Evolutionary conservation across 495 filamentous ascomycete genomes (phyloP), one percentile per base, ranked within the genome.

Genomic region (Parathielavia hyrcaniae): DNA sequence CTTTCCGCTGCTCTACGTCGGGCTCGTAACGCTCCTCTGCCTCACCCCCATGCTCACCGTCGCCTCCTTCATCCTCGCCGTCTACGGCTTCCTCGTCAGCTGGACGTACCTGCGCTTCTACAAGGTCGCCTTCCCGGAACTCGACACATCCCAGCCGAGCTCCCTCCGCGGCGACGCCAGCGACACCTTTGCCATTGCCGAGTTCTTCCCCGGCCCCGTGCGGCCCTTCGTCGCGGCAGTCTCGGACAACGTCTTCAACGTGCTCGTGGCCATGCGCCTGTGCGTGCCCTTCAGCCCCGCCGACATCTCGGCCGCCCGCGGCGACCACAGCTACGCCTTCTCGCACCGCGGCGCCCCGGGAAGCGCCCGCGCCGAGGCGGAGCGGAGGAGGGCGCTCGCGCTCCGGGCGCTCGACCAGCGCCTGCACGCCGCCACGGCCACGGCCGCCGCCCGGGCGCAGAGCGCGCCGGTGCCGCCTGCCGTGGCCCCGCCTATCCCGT

Each of bases 51-150:
- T 97, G 59, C 86, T 92, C 54, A 91, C 89, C n/a, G 81, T 83
- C 67, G 89, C 89, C n/a, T 87, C 89, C 32, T 77, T 91, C 43
- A 75, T 95, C 51, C 80, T 97, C 50, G 81, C 90, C 44, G 81
- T 87, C 79, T 81, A 86, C 59, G 93, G 89, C 55, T 87, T 97
- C 70, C 69, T 96, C 55, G 83, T 86, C 12, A 89, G 88, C 72
- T 98, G 95, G 95, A 91, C 85, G 40, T 98, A 97, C 70, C 85
- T 98, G 8, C 89, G 93, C 40, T 98, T 97, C 79, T 96, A 88
- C 76, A 93, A 92, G 69, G 77, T 74, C 54, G 76, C 81, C 40
- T 82, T 84, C 69, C 77, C 86, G 60, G 76, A 84, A 65, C 77
- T 82, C 59, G 77, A 82, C 69, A 73, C 76, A 23, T 78, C 80